Evolutionary conservation across 1,284 basidiomycete genomes (phyloP).

Genomic region (Rhodotorula sp.): DNA sequence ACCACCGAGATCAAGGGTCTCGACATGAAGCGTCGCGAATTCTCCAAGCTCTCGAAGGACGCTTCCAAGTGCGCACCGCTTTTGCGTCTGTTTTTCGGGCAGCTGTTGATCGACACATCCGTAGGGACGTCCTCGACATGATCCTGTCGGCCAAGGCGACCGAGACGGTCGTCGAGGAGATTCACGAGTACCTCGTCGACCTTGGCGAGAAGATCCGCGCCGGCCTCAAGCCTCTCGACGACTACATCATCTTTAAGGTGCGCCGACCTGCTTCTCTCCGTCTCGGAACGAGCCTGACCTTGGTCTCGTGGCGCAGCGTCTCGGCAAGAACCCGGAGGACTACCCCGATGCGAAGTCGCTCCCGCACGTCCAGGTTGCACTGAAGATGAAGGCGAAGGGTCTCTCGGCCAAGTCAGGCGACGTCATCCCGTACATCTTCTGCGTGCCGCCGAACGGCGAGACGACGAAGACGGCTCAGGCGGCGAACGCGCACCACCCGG

Average conservation of each 20-base stretch:
- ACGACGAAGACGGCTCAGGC: slow-evolving; percentile 77
- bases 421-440: slow-evolving; percentile 96
- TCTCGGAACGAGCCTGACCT: slow-evolving; percentile 5
- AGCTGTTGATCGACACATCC: not conserved
- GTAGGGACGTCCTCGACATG: slow-evolving; percentile 81
- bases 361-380: slow-evolving; percentile 95
- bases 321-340: slow-evolving; percentile 92
- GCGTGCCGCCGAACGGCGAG: slow-evolving; percentile 73
- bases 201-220: slow-evolving; percentile 74
- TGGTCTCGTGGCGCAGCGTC: slow-evolving; percentile 60
- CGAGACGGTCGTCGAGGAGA: slow-evolving; percentile 83
- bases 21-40: slow-evolving; percentile 99
- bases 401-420: slow-evolving; percentile 80
- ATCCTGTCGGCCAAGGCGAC: slow-evolving; percentile 89
- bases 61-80: slow-evolving; percentile 89
- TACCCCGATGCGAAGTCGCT: slow-evolving; percentile 94
- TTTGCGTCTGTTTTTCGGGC: slow-evolving; percentile 31
- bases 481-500: slow-evolving; percentile 88
- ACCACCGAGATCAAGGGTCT: slow-evolving; percentile 89
- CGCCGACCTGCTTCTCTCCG: not conserved
- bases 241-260: slow-evolving; percentile 93
- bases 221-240: slow-evolving; percentile 78
- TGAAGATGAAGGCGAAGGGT: slow-evolving; percentile 85
- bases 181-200: slow-evolving; percentile 84
- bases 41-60: slow-evolving; percentile 85